phyloP scores from a whole-genome alignment of 805 yeast species.

The Suhomyces faveliae region DNA sequence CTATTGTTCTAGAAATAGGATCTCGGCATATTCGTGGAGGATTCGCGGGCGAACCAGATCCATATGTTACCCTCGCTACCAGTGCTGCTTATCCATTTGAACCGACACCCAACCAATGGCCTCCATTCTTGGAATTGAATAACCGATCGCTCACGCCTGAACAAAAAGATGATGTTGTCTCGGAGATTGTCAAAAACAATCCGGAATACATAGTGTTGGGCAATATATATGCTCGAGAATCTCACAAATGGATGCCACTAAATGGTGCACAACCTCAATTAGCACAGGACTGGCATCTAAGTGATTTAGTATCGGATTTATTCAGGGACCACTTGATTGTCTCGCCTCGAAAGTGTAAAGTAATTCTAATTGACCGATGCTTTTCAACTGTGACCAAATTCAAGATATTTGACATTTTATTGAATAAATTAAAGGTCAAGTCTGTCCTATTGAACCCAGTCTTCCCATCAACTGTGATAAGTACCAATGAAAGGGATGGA shows the following conservation, averaged over 20 bases:
- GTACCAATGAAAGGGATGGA: conserved; percentile 21
- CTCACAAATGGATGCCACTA: conserved; percentile 9
- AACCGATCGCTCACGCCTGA: conserved; percentile 19
- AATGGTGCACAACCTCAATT: neutral
- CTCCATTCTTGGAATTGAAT: conserved; percentile 19
- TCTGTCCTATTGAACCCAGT: conserved; percentile 18
- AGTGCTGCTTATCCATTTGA: conserved; percentile 1
- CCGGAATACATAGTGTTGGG: conserved; percentile 4
- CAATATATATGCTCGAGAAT: conserved; percentile 11
- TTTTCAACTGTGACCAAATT: conserved; percentile 16
- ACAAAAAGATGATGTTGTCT: conserved; percentile 11
- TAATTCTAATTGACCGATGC: conserved; percentile 20
- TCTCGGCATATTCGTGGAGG: conserved; percentile 23
- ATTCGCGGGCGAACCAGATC: conserved; percentile 24
- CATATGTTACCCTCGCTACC: conserved; percentile 7
- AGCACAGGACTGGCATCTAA: neutral
- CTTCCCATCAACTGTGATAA: conserved; percentile 21
- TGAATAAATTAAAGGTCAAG: conserved; percentile 22
- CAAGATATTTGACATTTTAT: conserved; percentile 18
- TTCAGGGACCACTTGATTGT: conserved; percentile 12
- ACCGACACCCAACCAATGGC: conserved; percentile 9
- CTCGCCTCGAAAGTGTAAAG: conserved; percentile 19
- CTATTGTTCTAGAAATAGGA: conserved; percentile 19
- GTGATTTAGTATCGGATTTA: neutral
- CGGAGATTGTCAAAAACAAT: neutral